Evolutionary conservation across 768 basidiomycete species (phyloP).

Genomic region (Daedaleopsis sinensis): DNA sequence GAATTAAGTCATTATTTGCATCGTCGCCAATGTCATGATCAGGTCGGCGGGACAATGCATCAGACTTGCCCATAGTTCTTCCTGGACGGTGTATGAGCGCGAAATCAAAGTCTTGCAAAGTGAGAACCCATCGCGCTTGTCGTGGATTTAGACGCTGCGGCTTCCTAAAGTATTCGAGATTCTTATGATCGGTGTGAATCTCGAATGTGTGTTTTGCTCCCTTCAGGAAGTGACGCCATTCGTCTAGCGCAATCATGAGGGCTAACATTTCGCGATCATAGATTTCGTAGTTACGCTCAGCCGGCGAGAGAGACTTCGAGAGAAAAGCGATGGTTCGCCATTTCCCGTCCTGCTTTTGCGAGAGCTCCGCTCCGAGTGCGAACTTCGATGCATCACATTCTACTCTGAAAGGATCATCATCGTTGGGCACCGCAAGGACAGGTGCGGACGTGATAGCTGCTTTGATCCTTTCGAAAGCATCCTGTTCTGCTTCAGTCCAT

Average conservation of each 20-base stretch:
- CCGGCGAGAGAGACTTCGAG: constrained; percentile 7
- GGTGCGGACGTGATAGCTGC: constrained; percentile 2
- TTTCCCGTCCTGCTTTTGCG: constrained; percentile 19
- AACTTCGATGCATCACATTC: constrained; percentile 21
- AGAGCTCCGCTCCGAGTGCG: constrained; percentile 30
- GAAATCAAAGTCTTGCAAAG: constrained; percentile 22
- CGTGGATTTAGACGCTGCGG: constrained; percentile 31
- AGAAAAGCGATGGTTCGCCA: constrained; percentile 19
- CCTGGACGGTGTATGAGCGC: constrained; percentile 11
- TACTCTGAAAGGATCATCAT: constrained; percentile 11
- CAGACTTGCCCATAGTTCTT: neutral
- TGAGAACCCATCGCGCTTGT: constrained; percentile 36
- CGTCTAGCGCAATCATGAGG: constrained; percentile 32
- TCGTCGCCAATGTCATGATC: neutral
- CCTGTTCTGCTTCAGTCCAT: constrained; percentile 1
- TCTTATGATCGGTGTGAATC: constrained; percentile 35
- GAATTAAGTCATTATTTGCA: neutral
- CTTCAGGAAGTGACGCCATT: constrained; percentile 31
- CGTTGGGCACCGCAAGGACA: constrained; percentile 3
- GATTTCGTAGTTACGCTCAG: constrained; percentile 23
- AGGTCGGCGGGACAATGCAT: constrained; percentile 9
- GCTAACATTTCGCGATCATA: constrained; percentile 43
- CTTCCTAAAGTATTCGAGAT: constrained; percentile 31
- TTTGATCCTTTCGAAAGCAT: constrained; percentile 5
- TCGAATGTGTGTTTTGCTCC: constrained; percentile 16